Conservation (phyloP, 495 filamentous ascomycete species). For the Penicillium robsamsonii region DNA sequence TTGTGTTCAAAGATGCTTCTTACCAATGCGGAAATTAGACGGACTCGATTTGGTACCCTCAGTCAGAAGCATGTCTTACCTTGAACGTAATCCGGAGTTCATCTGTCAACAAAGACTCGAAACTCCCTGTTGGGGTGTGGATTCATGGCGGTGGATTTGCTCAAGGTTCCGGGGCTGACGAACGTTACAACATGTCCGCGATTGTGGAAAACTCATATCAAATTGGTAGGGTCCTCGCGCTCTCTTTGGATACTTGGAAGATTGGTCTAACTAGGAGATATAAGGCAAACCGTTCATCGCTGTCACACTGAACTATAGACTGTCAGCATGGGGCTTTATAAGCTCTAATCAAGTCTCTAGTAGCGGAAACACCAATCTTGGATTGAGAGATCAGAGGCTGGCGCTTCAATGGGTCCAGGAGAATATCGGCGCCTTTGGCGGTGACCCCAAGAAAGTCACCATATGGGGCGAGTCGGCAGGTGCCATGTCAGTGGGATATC, state of each 20-base stretch:
- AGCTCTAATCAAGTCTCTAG: constrained; percentile 29
- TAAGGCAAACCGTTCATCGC: constrained; percentile 55
- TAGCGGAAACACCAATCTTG: constrained; percentile 55
- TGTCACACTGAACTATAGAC: constrained; percentile 60
- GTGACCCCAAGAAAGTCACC: constrained; percentile 59
- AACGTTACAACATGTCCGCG: constrained; percentile 53
- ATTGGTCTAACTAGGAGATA: neutral
- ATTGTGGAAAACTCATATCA: constrained; percentile 51
- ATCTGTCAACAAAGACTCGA: constrained; percentile 30
- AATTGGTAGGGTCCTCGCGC: constrained; percentile 30
- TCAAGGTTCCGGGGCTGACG: constrained; percentile 46
- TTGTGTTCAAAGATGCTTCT: neutral
- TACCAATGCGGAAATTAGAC: constrained; percentile 14
- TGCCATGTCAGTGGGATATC: constrained; percentile 51
- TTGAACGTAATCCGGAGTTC: constrained; percentile 53
- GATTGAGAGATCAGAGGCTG: constrained; percentile 58
- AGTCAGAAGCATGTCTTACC: constrained; percentile 54
- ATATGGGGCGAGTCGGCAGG: constrained; percentile 68
- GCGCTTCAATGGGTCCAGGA: constrained; percentile 61
- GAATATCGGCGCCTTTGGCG: constrained; percentile 55
- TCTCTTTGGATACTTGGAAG: neutral
- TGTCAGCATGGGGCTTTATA: constrained; percentile 55
- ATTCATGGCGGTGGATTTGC: constrained; percentile 61
- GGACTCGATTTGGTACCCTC: constrained; percentile 46
- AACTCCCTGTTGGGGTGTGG: constrained; percentile 53